Base-by-base conservation (phyloP, 805 yeast genomes). In the Spathaspora passalidarum region DNA sequence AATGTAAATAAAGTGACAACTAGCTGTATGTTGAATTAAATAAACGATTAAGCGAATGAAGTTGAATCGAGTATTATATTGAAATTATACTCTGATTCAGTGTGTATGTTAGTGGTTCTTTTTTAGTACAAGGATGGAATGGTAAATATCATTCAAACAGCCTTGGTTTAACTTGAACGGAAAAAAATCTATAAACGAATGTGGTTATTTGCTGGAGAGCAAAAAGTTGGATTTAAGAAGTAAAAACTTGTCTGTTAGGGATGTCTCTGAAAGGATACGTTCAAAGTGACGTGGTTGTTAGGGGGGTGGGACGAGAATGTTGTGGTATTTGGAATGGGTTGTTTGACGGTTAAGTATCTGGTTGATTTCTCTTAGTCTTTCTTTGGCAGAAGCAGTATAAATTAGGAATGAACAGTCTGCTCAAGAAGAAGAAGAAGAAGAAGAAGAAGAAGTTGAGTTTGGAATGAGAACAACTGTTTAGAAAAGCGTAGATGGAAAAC, bases 191-290 rank as follows among this genome's bases (percentile, higher is more conserved):
- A 13, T 22, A 38, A 39, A 25, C 43, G 43, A 40, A 40, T 40
- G 43, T 40, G 16, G 16, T 19, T 40, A 40, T 40, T 40, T 40
- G 43, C 43, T 40, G 22, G 26, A 20, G 14, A 40, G 43, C 43
- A 40, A 40, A 40, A 40, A 40, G 43, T 40, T 40, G 43, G 43
- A 40, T 7, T 29, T n/a, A 29, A 7, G 7, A n/a, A n/a, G n/a
- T n/a, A n/a, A n/a, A n/a, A n/a, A n/a, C n/a, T n/a, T n/a, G n/a
- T n/a, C n/a, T n/a, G n/a, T n/a, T n/a, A n/a, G 14, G 16, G 6
- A 2, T 29, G 34, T 13, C 4, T 29, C 4, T 29, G 16, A 29
- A 29, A 11, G 34, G 29, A 25, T 25, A n/a, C 29, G 9, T 14
- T n/a, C 16, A 29, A 29, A 29, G 13, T 14, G n/a, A 29, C 34